Base-by-base conservation (phyloP, 1,284 basidiomycete genomes). In the Cutaneotrichosporon spelunceum region DNA sequence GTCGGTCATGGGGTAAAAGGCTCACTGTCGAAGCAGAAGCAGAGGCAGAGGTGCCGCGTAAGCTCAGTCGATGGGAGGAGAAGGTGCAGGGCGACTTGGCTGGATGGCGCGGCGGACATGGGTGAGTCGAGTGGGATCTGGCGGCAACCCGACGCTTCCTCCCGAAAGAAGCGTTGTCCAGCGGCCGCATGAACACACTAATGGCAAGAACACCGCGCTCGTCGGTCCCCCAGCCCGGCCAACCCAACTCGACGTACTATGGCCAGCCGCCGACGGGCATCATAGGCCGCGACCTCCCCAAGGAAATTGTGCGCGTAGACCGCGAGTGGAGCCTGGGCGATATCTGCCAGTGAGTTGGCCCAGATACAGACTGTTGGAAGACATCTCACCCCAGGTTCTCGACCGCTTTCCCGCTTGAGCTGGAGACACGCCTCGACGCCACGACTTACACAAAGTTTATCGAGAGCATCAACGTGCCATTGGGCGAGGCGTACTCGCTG, bases 301-400 rank as follows among this genome's bases (percentile, higher is more conserved):
- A 78, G 60, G 78, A 79, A 68, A 72, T 79, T 21, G 66, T 82
- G 4, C 63, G 81, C 52, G 67, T 82, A 4, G 81, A 82, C 62
- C 67, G 81, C 36, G 81, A 82, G 64, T 82, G 81, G 74, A 66
- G 63, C 10, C 74, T 69, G 14, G 81, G 80, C 10, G 77, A 80
- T 42, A 68, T 76, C 2, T 77, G 74, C 57, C 81, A 81, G 72
- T 79, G 63, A 61, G 77, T 69, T 16, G 1, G 21, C 30, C 48
- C 7, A 42, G 19, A 3, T 11, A 3, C 8, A 10, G 14, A 34
- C 8, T 16, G 9, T 34, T 7, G 10, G 26, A 39, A 11, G 10
- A 16, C 11, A n/a, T 21, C 56, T 58, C n/a, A 57, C 47, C 14
- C 1, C 33, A 78, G 76, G 52, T 80, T 82, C 64, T 78, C 79